These are phyloP conservation scores for Saururus chinensis DNA, from an alignment of 164 flowering plant species.

Conservation along the genomic window DNA sequence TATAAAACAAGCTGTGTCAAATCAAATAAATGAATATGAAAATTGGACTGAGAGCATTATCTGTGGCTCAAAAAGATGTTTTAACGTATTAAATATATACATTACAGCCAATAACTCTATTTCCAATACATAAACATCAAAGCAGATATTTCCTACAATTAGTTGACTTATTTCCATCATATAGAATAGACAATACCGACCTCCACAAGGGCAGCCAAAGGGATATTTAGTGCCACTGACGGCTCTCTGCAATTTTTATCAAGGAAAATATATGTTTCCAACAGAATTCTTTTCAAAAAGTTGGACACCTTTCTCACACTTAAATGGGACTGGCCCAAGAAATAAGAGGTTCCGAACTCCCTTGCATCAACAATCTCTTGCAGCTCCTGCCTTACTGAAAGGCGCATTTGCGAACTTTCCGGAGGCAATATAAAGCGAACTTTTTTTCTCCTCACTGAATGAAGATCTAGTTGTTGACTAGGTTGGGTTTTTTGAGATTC, in stretches of 20 bases:
- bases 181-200: conserved; percentile 48
- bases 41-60: too few species aligned
- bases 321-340: conserved; percentile 53
- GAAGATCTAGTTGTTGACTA: conserved; percentile 1
- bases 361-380: conserved; percentile 52
- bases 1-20: too few species aligned
- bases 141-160: too few species aligned
- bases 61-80: too few species aligned
- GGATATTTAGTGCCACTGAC: conserved; percentile 47
- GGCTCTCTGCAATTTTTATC: conserved; percentile 53
- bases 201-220: conserved; percentile 65
- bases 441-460: conserved; percentile 23
- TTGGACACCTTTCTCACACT: conserved; percentile 28
- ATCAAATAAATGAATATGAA: too few species aligned
- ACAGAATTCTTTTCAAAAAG: conserved; percentile 29
- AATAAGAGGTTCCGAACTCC: conserved; percentile 59
- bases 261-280: conserved; percentile 34
- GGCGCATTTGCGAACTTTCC: conserved; percentile 27
- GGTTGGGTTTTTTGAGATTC: conserved; percentile 5
- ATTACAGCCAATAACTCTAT: too few species aligned
- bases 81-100: too few species aligned
- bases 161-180: conserved; percentile 6
- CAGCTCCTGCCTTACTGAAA: conserved; percentile 40
- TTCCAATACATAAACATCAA: too few species aligned
- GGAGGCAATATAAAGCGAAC: conserved; percentile 43